Percentiles rank a stretch among this genome's conserved stretches.
Evolutionary conservation across 2,329 filamentous ascomycete genomes (phyloP).

Genomic region (Penicillium paneum): DNA sequence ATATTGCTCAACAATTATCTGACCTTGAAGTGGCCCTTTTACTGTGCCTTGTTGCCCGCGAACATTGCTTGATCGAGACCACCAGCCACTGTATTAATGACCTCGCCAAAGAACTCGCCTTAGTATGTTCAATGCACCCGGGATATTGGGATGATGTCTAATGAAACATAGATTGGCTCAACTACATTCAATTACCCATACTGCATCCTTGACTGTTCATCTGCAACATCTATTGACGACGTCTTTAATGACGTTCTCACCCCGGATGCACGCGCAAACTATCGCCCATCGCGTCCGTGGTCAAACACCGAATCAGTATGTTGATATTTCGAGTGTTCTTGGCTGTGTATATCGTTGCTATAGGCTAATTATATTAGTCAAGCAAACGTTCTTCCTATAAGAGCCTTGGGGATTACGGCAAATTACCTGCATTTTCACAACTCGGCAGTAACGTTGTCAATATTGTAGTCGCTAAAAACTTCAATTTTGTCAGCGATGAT

Average conservation of each 20-base stretch:
- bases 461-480: constrained; percentile 75
- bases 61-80: constrained; percentile 87
- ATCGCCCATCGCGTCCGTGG: constrained; percentile 16
- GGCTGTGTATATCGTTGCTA: neutral
- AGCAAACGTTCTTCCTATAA: constrained; percentile 24
- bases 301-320: constrained; percentile 24
- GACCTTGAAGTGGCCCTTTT: constrained; percentile 86
- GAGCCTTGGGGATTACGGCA: constrained; percentile 19
- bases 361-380: constrained; percentile 17
- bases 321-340: neutral
- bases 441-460: constrained; percentile 65
- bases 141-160: neutral
- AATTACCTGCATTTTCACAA: constrained; percentile 28
- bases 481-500: constrained; percentile 68
- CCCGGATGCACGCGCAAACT: constrained; percentile 28
- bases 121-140: constrained; percentile 49
- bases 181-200: constrained; percentile 70
- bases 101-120: constrained; percentile 68
- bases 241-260: constrained; percentile 69
- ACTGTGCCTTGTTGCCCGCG: constrained; percentile 73
- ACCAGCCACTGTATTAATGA: constrained; percentile 60
- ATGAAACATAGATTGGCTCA: constrained; percentile 55
- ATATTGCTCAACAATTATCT: constrained; percentile 72
- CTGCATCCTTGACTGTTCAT: constrained; percentile 68
- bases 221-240: constrained; percentile 72